phyloP scores from a whole-genome alignment of 257 asterid species.

The Solanum chiquidenum region DNA sequence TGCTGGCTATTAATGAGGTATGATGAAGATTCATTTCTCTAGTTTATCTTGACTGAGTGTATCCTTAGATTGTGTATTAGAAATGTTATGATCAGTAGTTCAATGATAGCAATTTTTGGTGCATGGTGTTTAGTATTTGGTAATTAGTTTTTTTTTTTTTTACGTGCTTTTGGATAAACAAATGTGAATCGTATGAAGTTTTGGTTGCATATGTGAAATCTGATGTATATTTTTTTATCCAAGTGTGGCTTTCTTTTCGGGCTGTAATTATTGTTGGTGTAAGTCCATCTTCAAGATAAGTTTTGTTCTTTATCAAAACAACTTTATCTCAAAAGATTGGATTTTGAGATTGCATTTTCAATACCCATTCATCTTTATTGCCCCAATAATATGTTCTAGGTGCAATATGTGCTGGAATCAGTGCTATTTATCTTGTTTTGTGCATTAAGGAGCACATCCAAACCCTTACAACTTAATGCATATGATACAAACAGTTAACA shows the following conservation, averaged over 20 bases:
- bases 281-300: background rate
- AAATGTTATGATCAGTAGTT: background rate
- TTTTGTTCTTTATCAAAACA: too few relatives aligned
- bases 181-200: background rate
- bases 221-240: background rate
- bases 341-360: background rate
- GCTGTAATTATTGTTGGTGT: background rate
- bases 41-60: background rate
- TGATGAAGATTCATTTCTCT: background rate
- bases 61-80: background rate
- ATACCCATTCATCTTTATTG: background rate
- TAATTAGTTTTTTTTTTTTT: background rate
- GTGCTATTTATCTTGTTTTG: background rate
- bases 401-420: background rate
- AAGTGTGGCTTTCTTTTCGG: background rate
- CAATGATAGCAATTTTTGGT: background rate
- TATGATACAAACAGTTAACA: background rate
- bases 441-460: background rate
- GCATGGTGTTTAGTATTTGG: background rate
- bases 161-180: background rate
- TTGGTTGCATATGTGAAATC: background rate
- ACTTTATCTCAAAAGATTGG: background rate
- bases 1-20: constrained; percentile 89
- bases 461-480: background rate
- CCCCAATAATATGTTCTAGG: background rate